Percentiles rank a stretch among this genome's conserved stretches.
phyloP scores from a whole-genome alignment of 2,329 filamentous ascomycete species.

The Exophiala sp. region DNA sequence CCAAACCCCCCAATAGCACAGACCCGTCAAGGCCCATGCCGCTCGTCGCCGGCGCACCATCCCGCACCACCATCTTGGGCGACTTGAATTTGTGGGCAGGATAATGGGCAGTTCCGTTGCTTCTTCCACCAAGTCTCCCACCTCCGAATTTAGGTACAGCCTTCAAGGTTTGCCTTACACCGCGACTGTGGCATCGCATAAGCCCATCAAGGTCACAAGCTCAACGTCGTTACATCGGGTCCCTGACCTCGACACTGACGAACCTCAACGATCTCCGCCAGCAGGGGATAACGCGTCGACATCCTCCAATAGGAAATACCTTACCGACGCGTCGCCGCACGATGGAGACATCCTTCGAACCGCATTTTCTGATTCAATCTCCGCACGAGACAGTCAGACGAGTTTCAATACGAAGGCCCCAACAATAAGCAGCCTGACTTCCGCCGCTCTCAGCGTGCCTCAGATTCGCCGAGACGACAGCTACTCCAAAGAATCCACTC shows the following conservation, averaged over 20 bases:
- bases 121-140: slow-evolving; percentile 8
- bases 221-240: slow-evolving; percentile 16
- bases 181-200: slow-evolving; percentile 15
- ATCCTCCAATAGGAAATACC: slow-evolving; percentile 21
- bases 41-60: slow-evolving; percentile 1
- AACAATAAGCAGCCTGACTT: slow-evolving; percentile 21
- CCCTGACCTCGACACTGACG: slow-evolving; percentile 12
- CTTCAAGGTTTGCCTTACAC: slow-evolving; percentile 22
- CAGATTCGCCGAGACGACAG: slow-evolving; percentile 20
- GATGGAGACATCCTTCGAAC: slow-evolving; percentile 13
- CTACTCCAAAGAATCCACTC: background rate
- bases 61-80: slow-evolving; percentile 1
- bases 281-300: slow-evolving; percentile 21
- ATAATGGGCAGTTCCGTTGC: slow-evolving; percentile 17
- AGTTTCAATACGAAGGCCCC: slow-evolving; percentile 20
- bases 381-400: slow-evolving; percentile 21
- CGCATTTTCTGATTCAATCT: slow-evolving; percentile 15
- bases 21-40: slow-evolving; percentile 9
- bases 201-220: slow-evolving; percentile 14
- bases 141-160: slow-evolving; percentile 15
- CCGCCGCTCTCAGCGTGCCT: slow-evolving; percentile 21
- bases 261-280: slow-evolving; percentile 6
- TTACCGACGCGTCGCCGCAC: slow-evolving; percentile 16
- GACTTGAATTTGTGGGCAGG: slow-evolving; percentile 2
- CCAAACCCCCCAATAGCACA: slow-evolving; percentile 4